Percentiles rank a stretch among this genome's conserved stretches.
phyloP scores from a whole-genome alignment of 78 protist genomes.

The Dictyostelium purpureum region DNA sequence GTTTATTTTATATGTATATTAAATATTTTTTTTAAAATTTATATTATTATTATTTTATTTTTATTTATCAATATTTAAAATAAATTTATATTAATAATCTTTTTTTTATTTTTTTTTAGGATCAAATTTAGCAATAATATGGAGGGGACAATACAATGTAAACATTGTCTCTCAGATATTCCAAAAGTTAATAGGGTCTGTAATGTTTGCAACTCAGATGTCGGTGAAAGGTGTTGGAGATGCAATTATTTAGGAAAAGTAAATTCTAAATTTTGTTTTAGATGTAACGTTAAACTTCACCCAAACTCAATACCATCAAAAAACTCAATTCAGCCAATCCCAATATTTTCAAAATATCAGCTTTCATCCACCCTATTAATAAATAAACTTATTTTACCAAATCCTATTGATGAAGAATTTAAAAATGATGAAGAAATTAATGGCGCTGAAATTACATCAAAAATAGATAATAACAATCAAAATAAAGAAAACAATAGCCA shows the following conservation, averaged over 20 bases:
- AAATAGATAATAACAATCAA: constrained; percentile 13
- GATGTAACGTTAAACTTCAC: constrained; percentile 48
- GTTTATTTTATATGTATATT: neutral
- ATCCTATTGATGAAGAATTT: neutral
- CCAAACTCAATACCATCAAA: constrained; percentile 12
- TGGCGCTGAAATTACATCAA: neutral
- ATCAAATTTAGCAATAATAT: constrained; percentile 1
- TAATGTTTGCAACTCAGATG: neutral
- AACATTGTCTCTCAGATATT: constrained; percentile 26
- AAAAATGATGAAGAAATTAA: neutral
- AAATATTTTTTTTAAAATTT: neutral
- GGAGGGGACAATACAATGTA: constrained; percentile 54
- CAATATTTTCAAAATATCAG: neutral
- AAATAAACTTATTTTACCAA: neutral
- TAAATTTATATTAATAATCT: neutral
- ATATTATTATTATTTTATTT: neutral
- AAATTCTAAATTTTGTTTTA: constrained; percentile 58
- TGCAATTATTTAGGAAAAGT: constrained; percentile 51
- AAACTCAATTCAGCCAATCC: constrained; percentile 34
- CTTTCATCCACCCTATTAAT: neutral
- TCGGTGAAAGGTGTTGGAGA: constrained; percentile 68
- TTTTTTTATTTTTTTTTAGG: neutral
- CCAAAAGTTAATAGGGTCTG: constrained; percentile 30
- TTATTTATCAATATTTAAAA: neutral
- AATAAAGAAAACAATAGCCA: neutral